Evolutionary conservation across 257 asterid genomes (phyloP).

Genomic region (Ehretia macrophylla): DNA sequence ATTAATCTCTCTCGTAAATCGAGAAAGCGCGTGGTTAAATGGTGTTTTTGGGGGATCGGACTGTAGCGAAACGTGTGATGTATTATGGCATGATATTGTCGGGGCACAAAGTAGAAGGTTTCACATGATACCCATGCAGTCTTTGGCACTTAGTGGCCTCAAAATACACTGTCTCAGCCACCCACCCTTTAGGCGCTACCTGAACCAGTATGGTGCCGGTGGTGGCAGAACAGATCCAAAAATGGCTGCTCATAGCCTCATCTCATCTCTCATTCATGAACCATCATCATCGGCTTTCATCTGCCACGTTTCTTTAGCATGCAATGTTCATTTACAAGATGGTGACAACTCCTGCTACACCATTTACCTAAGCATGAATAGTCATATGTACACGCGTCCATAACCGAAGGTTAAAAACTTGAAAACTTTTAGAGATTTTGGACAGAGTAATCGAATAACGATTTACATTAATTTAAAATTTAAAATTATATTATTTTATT

Average conservation of each 20-base stretch:
- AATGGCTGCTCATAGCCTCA: no score
- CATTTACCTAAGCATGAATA: constrained; percentile 3
- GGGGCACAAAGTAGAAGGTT: background rate
- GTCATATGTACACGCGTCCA: constrained; percentile 7
- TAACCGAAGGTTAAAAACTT: background rate
- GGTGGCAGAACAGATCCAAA: no score
- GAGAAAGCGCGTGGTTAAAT: no score
- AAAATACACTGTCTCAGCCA: constrained; percentile 5
- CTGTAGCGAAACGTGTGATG: constrained; percentile 10
- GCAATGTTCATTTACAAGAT: background rate
- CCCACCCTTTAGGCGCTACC: no score
- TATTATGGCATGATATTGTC: constrained; percentile 13
- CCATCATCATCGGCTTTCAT: background rate
- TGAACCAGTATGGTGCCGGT: no score
- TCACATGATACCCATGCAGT: constrained; percentile 9
- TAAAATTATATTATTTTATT: no score
- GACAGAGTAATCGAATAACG: no score
- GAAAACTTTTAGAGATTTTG: no score
- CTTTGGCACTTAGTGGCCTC: background rate
- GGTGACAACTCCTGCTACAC: constrained; percentile 8
- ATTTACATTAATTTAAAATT: no score
- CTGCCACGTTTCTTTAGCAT: constrained; percentile 1
- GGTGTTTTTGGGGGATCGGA: background rate
- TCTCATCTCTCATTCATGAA: constrained; percentile 4
- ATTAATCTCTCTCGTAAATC: no score